Evolutionary conservation across 2,329 filamentous ascomycete species (phyloP), one percentile per base, ranked within the genome.

Genomic region (Fusarium setosum): DNA sequence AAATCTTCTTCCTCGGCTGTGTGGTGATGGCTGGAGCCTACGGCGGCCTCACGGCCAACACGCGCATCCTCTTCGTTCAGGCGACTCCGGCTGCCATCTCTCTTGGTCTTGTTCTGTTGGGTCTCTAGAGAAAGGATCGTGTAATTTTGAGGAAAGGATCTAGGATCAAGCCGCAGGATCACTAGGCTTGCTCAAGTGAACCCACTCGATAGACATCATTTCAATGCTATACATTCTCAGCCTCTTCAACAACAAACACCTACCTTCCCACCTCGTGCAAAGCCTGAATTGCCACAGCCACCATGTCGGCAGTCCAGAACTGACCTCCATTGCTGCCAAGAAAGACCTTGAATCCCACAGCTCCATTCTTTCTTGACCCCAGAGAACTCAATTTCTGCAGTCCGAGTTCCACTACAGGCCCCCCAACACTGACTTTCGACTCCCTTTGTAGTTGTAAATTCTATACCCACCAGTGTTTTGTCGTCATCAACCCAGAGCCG

Each of bases 1-100:
- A 76, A 37, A 61, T 82, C n/a, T 85, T 85, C 68, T 84, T 84
- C 73, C 73, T 81, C 20, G 76, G 77, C 1, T 82, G 80, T 53
- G 79, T 85, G 24, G 64, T 73, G 29, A 77, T 81, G 31, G 83
- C 83, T 1, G 83, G 82, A 1, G 53, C 78, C 1, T 82, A 80
- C 65, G 83, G 83, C n/a, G 81, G 76, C 1, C 65, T 72, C 4
- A 83, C 82, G 2, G 77, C 76, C 4, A 76, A 71, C 61, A 74
- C 57, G 49, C 77, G 75, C 63, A 84, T 85, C 58, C 62, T 83
- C 29, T 77, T 73, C 35, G 72, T 84, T 2, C 83, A 85, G 71
- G 77, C 75, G 23, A 50, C 80, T 57, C 41, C 67, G 47, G 55
- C 76, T 7, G 60, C 69, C 3, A 21, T 78, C 8, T 74, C 75